phyloP scores from a whole-genome alignment of 192 early-diverging fungal genomes.

The Gamsiella multidivaricata region DNA sequence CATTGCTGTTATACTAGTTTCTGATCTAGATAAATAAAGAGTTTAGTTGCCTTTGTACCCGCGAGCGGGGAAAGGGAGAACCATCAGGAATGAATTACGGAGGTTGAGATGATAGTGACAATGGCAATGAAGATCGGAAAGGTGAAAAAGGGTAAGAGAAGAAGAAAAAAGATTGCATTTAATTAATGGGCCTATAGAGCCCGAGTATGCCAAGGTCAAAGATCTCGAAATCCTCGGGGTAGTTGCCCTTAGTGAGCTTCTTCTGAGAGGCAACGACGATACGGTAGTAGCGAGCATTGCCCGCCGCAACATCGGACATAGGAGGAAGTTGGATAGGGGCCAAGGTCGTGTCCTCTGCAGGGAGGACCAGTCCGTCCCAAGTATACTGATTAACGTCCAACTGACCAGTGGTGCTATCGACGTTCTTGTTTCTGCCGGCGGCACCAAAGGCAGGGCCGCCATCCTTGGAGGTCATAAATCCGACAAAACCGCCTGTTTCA shows the following conservation, averaged over 20 bases:
- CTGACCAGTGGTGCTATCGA: background rate
- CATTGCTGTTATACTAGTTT: too few species aligned
- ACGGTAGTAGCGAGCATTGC: conserved; percentile 18
- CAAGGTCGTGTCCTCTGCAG: conserved; percentile 3
- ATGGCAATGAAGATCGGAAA: background rate
- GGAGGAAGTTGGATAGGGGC: background rate
- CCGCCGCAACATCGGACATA: too few species aligned
- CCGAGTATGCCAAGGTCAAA: conserved; percentile 12
- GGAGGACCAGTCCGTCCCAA: conserved; percentile 20
- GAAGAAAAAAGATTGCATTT: background rate
- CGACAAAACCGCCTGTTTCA: background rate
- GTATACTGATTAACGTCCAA: conserved; percentile 6
- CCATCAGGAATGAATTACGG: too few species aligned
- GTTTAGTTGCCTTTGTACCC: too few species aligned
- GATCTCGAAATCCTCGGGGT: conserved; percentile 40
- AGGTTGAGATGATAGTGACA: too few species aligned
- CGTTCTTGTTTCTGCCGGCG: background rate
- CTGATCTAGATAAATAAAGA: too few species aligned
- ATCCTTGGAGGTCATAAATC: background rate
- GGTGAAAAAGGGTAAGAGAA: background rate
- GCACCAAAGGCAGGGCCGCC: background rate
- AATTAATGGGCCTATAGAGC: too few species aligned
- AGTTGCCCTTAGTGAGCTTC: conserved; percentile 38
- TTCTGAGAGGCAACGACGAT: conserved; percentile 35
- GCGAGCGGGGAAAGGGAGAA: too few species aligned